A percentile compares a stretch with the other conserved stretches of the same genome.
phyloP scores from a whole-genome alignment of 371 early-diverging fungal genomes.

The Mortierella polycephala region DNA sequence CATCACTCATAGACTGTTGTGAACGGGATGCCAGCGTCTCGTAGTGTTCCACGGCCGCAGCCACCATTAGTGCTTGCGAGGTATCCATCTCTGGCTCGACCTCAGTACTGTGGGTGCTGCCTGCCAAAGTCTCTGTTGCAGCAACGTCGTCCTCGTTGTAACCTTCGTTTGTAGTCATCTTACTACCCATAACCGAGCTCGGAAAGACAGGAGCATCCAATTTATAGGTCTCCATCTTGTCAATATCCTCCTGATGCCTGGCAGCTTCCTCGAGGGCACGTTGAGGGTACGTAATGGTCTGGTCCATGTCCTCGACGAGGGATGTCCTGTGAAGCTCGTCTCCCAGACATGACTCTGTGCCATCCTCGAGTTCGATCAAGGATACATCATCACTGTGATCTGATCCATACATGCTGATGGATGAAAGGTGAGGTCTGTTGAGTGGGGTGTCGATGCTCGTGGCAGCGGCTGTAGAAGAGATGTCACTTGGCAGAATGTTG shows the following conservation, averaged over 20 bases:
- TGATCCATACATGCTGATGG: conserved; percentile 19
- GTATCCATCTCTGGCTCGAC: neutral
- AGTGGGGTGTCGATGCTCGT: conserved; percentile 6
- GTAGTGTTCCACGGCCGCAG: conserved; percentile 9
- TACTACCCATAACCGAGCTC: conserved; percentile 14
- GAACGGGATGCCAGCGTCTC: conserved; percentile 6
- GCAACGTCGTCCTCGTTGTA: neutral
- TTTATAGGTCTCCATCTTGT: conserved; percentile 24
- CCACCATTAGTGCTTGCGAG: neutral
- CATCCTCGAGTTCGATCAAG: conserved; percentile 35
- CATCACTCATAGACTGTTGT: neutral
- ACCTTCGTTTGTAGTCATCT: neutral
- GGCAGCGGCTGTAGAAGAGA: conserved; percentile 10
- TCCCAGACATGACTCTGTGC: conserved; percentile 4
- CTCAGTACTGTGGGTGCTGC: neutral
- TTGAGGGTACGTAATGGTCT: conserved; percentile 24
- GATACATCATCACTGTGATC: conserved; percentile 44
- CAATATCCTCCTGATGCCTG: conserved; percentile 14
- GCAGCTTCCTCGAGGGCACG: conserved; percentile 22
- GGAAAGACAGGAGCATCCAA: conserved; percentile 38
- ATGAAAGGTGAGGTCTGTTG: neutral
- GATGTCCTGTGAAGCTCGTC: neutral
- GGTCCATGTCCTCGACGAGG: neutral
- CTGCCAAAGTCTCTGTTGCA: neutral
- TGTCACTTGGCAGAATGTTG: neutral